phyloP scores from a whole-genome alignment of 2,329 filamentous ascomycete genomes.

The Exophiala spinifera region DNA sequence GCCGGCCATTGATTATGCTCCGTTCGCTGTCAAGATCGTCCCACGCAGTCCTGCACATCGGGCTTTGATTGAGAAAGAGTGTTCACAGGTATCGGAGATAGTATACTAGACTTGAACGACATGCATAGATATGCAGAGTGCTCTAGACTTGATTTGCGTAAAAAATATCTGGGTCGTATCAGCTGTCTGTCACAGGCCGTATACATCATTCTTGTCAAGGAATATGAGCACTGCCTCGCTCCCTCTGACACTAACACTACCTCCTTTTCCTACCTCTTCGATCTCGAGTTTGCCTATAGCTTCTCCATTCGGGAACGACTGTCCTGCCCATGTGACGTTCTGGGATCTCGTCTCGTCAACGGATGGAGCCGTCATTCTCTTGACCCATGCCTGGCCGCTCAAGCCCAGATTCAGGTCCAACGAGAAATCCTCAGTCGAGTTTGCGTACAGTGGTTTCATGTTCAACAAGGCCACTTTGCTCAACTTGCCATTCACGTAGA shows the following conservation, averaged over 20 bases:
- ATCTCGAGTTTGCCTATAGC: neutral
- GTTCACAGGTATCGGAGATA: neutral
- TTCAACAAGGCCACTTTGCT: neutral
- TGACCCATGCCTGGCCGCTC: neutral
- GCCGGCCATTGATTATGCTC: constrained; percentile 26
- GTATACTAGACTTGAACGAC: neutral
- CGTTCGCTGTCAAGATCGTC: constrained; percentile 32
- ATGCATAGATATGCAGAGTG: too few relatives aligned
- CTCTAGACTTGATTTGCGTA: too few relatives aligned
- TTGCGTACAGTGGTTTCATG: neutral
- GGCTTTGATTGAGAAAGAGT: constrained; percentile 23
- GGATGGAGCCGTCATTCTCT: neutral
- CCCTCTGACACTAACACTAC: neutral
- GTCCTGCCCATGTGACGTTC: neutral
- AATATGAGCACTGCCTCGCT: neutral
- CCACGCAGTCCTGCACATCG: constrained; percentile 27
- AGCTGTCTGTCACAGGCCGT: neutral
- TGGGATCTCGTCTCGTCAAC: neutral
- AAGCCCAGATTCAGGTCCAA: neutral
- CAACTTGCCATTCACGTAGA: neutral
- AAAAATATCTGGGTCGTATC: too few relatives aligned
- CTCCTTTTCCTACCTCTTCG: neutral
- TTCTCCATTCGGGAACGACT: neutral
- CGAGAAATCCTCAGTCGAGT: neutral
- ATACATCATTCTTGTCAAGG: neutral